Percentiles rank a stretch among this genome's conserved stretches.
Evolutionary conservation across 805 yeast species (phyloP).

Genomic region (Ogataea nitratoaversa): DNA sequence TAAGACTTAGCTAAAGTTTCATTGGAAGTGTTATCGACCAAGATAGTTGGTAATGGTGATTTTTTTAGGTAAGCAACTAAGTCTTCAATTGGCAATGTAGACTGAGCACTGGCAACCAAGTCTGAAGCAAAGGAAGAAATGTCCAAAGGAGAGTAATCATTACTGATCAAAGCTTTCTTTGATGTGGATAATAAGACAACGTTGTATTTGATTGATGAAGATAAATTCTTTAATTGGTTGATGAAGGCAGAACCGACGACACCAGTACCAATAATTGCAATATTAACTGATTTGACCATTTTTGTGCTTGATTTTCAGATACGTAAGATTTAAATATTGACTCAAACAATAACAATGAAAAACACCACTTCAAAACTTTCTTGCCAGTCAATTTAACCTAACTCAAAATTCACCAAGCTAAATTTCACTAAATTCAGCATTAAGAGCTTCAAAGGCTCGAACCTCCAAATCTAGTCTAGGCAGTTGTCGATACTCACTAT

Average conservation of each 20-base stretch:
- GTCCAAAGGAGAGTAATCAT: constrained; percentile 69
- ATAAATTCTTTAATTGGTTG: constrained; percentile 66
- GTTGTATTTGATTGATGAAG: constrained; percentile 61
- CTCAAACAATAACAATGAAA: no score
- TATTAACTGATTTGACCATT: constrained; percentile 55
- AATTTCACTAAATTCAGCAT: no score
- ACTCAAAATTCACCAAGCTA: no score
- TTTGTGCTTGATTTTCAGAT: no score
- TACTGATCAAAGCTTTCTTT: constrained; percentile 59
- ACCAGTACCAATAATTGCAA: constrained; percentile 84
- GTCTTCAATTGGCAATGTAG: constrained; percentile 51
- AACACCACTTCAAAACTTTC: no score
- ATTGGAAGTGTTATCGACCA: constrained; percentile 93
- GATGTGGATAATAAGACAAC: constrained; percentile 80
- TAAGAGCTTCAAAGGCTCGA: no score
- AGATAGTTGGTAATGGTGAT: constrained; percentile 70
- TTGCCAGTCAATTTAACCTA: no score
- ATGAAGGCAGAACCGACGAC: constrained; percentile 93
- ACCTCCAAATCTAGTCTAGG: no score
- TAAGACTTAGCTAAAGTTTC: constrained; percentile 72
- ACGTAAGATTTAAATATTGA: no score
- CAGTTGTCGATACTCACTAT: no score
- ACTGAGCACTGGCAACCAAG: constrained; percentile 41
- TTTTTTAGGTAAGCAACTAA: constrained; percentile 59
- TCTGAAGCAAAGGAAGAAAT: constrained; percentile 52